Base-by-base conservation (phyloP, 176 grass and related monocot species). In the Themeda triandra region DNA sequence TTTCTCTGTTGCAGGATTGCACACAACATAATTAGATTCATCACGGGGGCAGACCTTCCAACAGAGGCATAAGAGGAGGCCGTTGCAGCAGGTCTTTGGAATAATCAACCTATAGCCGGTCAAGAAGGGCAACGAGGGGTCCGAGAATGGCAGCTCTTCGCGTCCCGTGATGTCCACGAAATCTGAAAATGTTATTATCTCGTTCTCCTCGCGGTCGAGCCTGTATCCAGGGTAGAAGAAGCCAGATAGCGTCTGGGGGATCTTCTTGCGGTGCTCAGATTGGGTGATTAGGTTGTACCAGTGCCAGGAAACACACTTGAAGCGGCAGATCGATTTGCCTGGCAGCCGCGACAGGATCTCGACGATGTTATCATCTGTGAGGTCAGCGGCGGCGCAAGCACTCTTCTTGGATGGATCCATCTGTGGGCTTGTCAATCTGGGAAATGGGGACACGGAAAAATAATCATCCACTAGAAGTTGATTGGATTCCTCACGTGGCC, bases 21-120 rank as follows among this genome's bases (percentile, higher is more conserved):
- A 77, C 31, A 77, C 74, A 24, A 77, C 51, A 11, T 6, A 18
- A 41, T 78, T 8, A 24, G 3, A 1, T 63, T 35, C 32, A 40
- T 60, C 75, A 1, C 18, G 13, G 0, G 75, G 33, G 54, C 7
- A 63, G 6, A 27, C 48, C 10, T 76, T 59, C 49, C 67, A 10
- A 19, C 51, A 49, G 33, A 53, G 10, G 67, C 80, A 73, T 14
- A 82, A 39, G 24, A 82, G 35, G 1, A 73, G 80, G 24, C 80
- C 80, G 1, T 82, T 82, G 80, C 48, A 82, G 66, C 80, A 82
- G 21, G 29, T n/a, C 13, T 75, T 32, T 75, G 72, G 73, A 73
- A 29, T 3, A 23, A 25, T 30, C 37, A 2, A 0, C 13, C 28
- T 33, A 30, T 76, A 76, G n/a, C 24, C 31, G 1, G 68, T 24